Evolutionary conservation across 768 basidiomycete species (phyloP).

Genomic region (Termitomyces sp.): DNA sequence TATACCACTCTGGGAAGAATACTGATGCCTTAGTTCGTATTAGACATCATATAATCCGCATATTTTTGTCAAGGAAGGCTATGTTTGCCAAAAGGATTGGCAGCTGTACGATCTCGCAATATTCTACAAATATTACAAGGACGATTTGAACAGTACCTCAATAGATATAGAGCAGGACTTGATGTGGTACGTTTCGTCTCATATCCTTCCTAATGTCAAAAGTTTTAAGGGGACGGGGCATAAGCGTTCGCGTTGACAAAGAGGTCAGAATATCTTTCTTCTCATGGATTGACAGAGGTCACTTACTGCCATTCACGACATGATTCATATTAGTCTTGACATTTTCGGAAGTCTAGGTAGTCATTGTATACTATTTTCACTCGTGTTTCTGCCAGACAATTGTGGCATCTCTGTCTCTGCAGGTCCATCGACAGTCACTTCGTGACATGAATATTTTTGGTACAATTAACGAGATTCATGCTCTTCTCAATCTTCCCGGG

Average conservation of each 20-base stretch:
- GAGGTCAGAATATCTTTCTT: neutral
- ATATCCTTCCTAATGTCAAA: slow-evolving; percentile 6
- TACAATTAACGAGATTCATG: neutral
- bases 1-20: neutral
- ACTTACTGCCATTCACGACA: neutral
- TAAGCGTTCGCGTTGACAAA: neutral
- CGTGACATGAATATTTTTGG: neutral
- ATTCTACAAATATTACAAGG: slow-evolving; percentile 3
- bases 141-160: neutral
- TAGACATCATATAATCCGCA: neutral
- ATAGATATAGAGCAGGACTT: neutral
- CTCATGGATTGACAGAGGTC: neutral
- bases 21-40: neutral
- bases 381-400: neutral
- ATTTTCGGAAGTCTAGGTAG: neutral
- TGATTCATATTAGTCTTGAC: neutral
- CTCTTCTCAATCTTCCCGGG: neutral
- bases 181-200: neutral
- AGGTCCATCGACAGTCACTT: neutral
- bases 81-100: slow-evolving; percentile 6
- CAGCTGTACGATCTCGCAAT: slow-evolving; percentile 10
- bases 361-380: neutral
- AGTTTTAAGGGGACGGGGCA: slow-evolving; percentile 6
- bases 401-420: neutral
- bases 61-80: neutral